Conservation (phyloP, 2,329 filamentous ascomycete species). For the Apiospora pterosperma region DNA sequence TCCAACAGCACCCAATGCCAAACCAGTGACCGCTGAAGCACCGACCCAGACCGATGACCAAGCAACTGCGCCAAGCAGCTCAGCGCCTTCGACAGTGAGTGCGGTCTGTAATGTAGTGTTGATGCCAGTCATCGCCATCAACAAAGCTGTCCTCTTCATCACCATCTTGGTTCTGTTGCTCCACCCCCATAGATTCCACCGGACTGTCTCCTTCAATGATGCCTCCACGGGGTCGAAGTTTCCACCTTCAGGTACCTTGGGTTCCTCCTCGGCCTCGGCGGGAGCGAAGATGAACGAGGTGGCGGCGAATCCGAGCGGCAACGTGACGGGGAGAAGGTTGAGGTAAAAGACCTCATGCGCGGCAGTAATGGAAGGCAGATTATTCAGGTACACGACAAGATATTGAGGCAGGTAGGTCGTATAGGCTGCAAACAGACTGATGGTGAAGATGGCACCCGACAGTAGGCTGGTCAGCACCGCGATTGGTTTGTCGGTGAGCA, state of each 20-base stretch:
- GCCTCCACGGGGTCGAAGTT: slow-evolving; percentile 64
- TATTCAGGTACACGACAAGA: slow-evolving; percentile 74
- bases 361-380: slow-evolving; percentile 63
- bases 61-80: slow-evolving; percentile 63
- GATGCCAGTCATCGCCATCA: slow-evolving; percentile 53
- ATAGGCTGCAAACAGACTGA: slow-evolving; percentile 68
- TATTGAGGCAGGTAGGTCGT: slow-evolving; percentile 66
- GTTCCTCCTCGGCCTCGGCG: slow-evolving; percentile 51
- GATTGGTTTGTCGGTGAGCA: slow-evolving; percentile 61
- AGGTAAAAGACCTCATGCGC: slow-evolving; percentile 63
- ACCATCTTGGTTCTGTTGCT: slow-evolving; percentile 59
- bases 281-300: slow-evolving; percentile 76
- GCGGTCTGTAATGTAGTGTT: slow-evolving; percentile 63
- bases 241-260: slow-evolving; percentile 34
- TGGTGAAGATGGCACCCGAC: slow-evolving; percentile 69
- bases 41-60: slow-evolving; percentile 76
- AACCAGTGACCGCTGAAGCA: slow-evolving; percentile 58
- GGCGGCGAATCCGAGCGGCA: slow-evolving; percentile 64
- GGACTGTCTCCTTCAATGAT: slow-evolving; percentile 65
- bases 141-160: slow-evolving; percentile 59
- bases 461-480: slow-evolving; percentile 64
- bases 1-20: slow-evolving; percentile 49
- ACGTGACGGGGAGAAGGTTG: slow-evolving; percentile 56
- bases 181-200: slow-evolving; percentile 71
- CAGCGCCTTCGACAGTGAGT: slow-evolving; percentile 66